These are phyloP conservation scores for Teratosphaeria pseudoeucalypti DNA, from an alignment of 2,329 filamentous ascomycete genomes.

Conservation along the genomic window DNA sequence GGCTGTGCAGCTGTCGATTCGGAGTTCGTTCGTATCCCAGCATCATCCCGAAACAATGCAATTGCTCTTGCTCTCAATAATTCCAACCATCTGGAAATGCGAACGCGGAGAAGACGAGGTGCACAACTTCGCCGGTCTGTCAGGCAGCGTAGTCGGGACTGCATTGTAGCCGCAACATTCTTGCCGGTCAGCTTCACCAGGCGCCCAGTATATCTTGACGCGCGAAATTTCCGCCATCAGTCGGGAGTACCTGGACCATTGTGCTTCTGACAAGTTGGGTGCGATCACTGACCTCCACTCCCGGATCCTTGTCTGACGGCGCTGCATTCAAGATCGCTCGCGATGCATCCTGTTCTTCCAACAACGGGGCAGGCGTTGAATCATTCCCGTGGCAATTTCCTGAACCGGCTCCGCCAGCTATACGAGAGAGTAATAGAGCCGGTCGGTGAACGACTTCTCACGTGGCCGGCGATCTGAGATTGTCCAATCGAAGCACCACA, in stretches of 20 bases:
- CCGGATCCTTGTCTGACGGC: not conserved
- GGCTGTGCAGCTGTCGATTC: not conserved
- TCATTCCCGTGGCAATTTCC: too few species aligned
- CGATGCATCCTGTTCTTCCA: constrained; percentile 54
- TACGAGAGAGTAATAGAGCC: constrained; percentile 35
- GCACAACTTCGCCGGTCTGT: constrained; percentile 3
- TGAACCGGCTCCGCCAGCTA: not conserved
- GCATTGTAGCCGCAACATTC: constrained; percentile 49
- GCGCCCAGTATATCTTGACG: constrained; percentile 44
- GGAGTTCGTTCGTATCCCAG: not conserved
- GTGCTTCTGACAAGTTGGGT: constrained; percentile 44
- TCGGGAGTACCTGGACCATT: constrained; percentile 49
- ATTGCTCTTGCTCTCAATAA: constrained; percentile 6
- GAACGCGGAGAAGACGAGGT: not conserved
- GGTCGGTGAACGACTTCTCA: constrained; percentile 39
- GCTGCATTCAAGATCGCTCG: not conserved
- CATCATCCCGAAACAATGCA: constrained; percentile 11
- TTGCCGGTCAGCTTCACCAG: constrained; percentile 33
- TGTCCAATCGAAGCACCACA: constrained; percentile 51
- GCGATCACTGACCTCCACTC: constrained; percentile 33
- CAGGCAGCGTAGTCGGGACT: constrained; percentile 25
- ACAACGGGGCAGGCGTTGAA: constrained; percentile 32
- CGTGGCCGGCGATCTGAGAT: constrained; percentile 45
- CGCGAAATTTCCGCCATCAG: constrained; percentile 47
- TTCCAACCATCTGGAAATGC: not conserved